Evolutionary conservation across 139 green algal species (phyloP).

Genomic region (Chlamydomonas schloesseri): DNA sequence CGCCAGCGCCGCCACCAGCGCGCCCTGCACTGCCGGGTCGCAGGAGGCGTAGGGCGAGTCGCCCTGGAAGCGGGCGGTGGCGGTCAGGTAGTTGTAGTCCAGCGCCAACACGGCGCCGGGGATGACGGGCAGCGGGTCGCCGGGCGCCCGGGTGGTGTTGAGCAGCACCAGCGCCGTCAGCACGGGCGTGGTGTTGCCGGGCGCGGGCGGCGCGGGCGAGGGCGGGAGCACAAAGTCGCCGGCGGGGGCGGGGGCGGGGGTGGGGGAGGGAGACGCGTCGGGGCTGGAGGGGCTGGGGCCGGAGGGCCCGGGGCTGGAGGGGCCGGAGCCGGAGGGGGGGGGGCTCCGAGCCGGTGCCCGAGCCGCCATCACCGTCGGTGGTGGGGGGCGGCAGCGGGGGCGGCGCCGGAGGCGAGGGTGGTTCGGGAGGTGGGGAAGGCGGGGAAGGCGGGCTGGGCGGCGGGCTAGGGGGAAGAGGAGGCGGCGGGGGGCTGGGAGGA

Average conservation of each 20-base stretch:
- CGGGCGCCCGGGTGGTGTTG: background rate
- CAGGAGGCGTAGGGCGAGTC: slow-evolving; percentile 36
- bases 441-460: background rate
- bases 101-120: background rate
- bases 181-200: background rate
- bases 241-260: background rate
- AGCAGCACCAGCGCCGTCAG: background rate
- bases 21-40: background rate
- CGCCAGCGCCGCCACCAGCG: background rate
- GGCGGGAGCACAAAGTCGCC: background rate
- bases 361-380: background rate
- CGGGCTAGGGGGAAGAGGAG: background rate
- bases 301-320: background rate
- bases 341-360: background rate
- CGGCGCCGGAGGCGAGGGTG: background rate
- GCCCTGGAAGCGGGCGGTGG: slow-evolving; percentile 22
- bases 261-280: too few relatives aligned
- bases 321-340: background rate
- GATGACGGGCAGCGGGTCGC: background rate
- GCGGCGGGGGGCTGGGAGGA: background rate
- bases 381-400: background rate
- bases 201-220: background rate
- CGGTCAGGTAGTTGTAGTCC: slow-evolving; percentile 23
- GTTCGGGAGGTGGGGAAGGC: background rate
- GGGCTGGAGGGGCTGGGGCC: background rate